Evolutionary conservation across 257 asterid species (phyloP).

Genomic region (Solanum bulbocastanum): DNA sequence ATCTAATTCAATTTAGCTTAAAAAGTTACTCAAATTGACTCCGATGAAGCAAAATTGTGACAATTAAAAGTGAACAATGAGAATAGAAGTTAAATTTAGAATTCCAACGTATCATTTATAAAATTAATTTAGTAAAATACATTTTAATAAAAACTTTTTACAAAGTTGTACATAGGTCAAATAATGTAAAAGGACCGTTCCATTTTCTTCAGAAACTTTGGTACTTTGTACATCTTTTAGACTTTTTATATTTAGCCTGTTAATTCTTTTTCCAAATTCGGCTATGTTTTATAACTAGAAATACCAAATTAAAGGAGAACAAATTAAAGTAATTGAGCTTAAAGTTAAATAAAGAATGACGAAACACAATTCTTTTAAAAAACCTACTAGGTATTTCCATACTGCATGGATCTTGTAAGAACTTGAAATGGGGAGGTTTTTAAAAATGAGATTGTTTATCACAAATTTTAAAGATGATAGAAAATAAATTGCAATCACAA

Average conservation of each 20-base stretch:
- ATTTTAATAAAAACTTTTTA: too few species aligned
- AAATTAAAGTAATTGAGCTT: too few species aligned
- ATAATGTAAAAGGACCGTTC: neutral
- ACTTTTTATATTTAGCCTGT: neutral
- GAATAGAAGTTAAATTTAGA: neutral
- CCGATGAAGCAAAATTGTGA: neutral
- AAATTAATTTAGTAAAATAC: neutral
- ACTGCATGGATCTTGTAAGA: too few species aligned
- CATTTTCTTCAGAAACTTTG: neutral
- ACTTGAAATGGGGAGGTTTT: too few species aligned
- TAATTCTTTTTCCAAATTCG: neutral
- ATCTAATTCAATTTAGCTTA: neutral
- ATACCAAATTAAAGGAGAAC: neutral
- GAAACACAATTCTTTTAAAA: too few species aligned
- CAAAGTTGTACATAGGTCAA: neutral
- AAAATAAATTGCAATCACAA: neutral
- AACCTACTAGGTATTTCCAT: too few species aligned
- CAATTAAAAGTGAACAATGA: neutral
- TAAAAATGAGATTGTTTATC: too few species aligned
- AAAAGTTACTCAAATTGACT: too few species aligned
- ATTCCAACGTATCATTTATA: neutral
- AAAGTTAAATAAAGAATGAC: too few species aligned
- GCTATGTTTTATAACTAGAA: neutral
- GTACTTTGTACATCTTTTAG: neutral
- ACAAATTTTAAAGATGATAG: neutral